Evolutionary conservation across 768 basidiomycete species (phyloP).

Genomic region (Naganishia vaughanmartiniae): DNA sequence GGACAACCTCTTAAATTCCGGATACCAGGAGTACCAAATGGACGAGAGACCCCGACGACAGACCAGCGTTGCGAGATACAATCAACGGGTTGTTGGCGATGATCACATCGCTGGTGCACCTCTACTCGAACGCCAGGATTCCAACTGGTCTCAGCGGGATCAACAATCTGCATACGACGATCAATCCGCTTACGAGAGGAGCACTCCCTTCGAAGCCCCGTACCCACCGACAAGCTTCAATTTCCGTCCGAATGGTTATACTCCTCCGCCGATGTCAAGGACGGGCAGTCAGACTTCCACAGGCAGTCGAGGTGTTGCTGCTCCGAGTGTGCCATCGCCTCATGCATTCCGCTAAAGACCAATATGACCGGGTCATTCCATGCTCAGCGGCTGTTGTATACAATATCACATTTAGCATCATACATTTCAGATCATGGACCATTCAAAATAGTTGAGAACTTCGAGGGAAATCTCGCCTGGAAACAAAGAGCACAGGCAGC

Average conservation of each 20-base stretch:
- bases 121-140: constrained; percentile 24
- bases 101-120: constrained; percentile 28
- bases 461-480: too few species aligned
- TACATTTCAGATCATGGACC: neutral
- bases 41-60: constrained; percentile 16
- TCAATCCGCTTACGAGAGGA: constrained; percentile 14
- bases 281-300: constrained; percentile 13
- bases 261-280: constrained; percentile 19
- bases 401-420: constrained; percentile 1
- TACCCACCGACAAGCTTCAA: constrained; percentile 24
- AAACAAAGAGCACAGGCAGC: too few species aligned
- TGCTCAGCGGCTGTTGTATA: constrained; percentile 16
- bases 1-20: constrained; percentile 22
- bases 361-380: neutral
- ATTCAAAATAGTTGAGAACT: too few species aligned
- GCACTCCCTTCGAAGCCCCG: neutral
- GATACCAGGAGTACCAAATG: neutral
- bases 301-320: constrained; percentile 1
- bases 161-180: constrained; percentile 3
- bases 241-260: constrained; percentile 7
- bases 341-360: neutral
- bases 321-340: neutral
- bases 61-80: constrained; percentile 25
- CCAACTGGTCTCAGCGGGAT: constrained; percentile 20
- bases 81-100: constrained; percentile 22